A percentile compares a stretch with the other conserved stretches of the same genome.
Conservation (phyloP, 1,139 yeast genomes). For the Blastobotrys indianensis region DNA sequence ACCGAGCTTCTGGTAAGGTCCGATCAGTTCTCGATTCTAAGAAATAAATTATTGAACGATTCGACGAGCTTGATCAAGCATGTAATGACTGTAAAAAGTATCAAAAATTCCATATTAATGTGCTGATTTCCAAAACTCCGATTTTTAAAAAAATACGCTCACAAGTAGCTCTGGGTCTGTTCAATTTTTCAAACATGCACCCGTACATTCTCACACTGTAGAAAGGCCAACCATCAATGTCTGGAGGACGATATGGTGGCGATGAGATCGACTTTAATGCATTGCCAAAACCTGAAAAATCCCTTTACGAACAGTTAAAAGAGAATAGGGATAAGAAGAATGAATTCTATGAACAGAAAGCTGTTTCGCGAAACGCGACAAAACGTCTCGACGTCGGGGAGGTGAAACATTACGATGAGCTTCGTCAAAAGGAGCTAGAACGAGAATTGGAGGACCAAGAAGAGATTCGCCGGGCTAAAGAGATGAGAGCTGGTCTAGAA, state of each 20-base stretch:
- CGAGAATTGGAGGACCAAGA: conserved; percentile 13
- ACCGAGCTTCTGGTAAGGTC: conserved; percentile 9
- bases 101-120: too few species aligned
- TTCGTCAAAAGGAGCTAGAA: conserved; percentile 10
- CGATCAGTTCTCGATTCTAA: conserved; percentile 1
- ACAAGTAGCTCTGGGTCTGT: too few species aligned
- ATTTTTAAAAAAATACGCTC: too few species aligned
- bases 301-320: conserved; percentile 4
- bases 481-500: neutral
- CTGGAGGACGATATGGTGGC: neutral
- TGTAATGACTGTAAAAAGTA: too few species aligned
- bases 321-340: conserved; percentile 14
- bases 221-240: too few species aligned
- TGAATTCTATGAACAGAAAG: conserved; percentile 15
- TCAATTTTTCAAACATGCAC: too few species aligned
- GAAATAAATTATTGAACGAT: conserved; percentile 3
- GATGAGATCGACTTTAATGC: neutral
- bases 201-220: too few species aligned
- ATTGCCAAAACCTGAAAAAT: neutral
- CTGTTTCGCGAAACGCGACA: conserved; percentile 14
- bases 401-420: conserved; percentile 14
- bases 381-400: conserved; percentile 18
- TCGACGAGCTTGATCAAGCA: too few species aligned
- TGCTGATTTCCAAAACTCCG: too few species aligned
- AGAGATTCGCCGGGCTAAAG: conserved; percentile 8